Evolutionary conservation across 495 filamentous ascomycete species (phyloP).

Genomic region (Hamigera avellanea): DNA sequence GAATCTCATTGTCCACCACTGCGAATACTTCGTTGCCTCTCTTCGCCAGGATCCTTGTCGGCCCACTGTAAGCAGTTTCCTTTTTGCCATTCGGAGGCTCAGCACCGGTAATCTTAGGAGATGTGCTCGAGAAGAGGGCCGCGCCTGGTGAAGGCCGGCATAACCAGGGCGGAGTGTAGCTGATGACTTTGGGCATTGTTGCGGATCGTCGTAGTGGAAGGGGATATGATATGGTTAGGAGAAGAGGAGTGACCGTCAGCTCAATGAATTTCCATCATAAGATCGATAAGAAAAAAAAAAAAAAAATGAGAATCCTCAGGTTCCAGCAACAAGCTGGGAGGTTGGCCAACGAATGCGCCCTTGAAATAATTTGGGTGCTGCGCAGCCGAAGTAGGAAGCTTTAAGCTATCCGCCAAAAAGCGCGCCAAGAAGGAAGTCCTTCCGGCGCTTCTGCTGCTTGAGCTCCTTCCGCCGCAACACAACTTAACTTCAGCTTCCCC

Average conservation of each 20-base stretch:
- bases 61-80: constrained; percentile 33
- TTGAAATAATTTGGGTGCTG: background rate
- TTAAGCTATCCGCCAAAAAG: background rate
- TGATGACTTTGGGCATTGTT: constrained; percentile 67
- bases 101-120: constrained; percentile 19
- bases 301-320: no score
- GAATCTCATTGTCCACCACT: constrained; percentile 71
- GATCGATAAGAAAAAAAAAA: no score
- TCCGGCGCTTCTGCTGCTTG: no score
- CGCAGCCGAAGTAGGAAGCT: background rate
- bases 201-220: no score
- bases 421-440: no score
- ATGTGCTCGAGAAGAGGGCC: constrained; percentile 48
- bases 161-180: constrained; percentile 76
- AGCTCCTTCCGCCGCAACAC: no score
- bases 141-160: constrained; percentile 61
- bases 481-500: no score
- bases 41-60: constrained; percentile 57
- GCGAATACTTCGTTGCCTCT: constrained; percentile 74
- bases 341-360: background rate
- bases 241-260: no score
- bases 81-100: constrained; percentile 24
- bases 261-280: no score
- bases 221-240: background rate
- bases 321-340: no score